Conservation (phyloP, 2,329 filamentous ascomycete genomes). For the Fusarium armeniacum region DNA sequence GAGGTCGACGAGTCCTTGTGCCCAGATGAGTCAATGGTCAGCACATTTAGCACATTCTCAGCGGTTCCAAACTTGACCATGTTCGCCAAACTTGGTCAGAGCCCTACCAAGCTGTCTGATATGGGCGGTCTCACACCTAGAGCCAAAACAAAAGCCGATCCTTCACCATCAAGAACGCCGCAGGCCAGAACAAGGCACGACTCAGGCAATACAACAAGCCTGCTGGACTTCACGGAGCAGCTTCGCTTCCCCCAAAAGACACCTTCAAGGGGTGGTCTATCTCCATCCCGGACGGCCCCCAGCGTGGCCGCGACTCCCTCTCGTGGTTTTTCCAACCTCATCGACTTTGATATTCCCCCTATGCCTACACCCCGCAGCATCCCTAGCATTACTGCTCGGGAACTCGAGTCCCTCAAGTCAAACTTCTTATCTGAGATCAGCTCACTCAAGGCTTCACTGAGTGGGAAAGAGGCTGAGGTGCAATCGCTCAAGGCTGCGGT, state of each 20-base stretch:
- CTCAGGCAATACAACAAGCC: constrained; percentile 77
- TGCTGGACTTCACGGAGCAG: constrained; percentile 92
- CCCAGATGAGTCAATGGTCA: constrained; percentile 80
- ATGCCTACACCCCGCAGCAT: constrained; percentile 92
- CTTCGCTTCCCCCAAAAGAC: constrained; percentile 64
- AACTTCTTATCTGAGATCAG: constrained; percentile 93
- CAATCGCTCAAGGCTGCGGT: constrained; percentile 88
- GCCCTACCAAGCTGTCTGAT: constrained; percentile 67
- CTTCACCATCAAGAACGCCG: constrained; percentile 55
- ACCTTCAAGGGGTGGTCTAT: constrained; percentile 57
- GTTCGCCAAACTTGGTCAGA: constrained; percentile 80
- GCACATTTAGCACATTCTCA: constrained; percentile 90
- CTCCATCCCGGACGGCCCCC: constrained; percentile 52
- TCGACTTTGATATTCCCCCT: constrained; percentile 88
- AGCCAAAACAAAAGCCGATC: constrained; percentile 50
- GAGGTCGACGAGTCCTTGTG: constrained; percentile 59
- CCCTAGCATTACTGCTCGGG: constrained; percentile 89
- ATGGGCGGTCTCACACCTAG: constrained; percentile 59
- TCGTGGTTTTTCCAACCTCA: constrained; percentile 73
- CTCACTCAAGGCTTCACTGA: constrained; percentile 90
- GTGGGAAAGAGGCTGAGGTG: constrained; percentile 93
- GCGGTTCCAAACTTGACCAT: constrained; percentile 89
- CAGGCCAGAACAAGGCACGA: constrained; percentile 55
- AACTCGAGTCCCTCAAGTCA: constrained; percentile 93
- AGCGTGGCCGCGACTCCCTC: constrained; percentile 61